Evolutionary conservation across 202 grass and related monocot genomes (phyloP), one percentile per base, ranked within the genome.

Genomic region (Bolboschoenoplectus hybrid): DNA sequence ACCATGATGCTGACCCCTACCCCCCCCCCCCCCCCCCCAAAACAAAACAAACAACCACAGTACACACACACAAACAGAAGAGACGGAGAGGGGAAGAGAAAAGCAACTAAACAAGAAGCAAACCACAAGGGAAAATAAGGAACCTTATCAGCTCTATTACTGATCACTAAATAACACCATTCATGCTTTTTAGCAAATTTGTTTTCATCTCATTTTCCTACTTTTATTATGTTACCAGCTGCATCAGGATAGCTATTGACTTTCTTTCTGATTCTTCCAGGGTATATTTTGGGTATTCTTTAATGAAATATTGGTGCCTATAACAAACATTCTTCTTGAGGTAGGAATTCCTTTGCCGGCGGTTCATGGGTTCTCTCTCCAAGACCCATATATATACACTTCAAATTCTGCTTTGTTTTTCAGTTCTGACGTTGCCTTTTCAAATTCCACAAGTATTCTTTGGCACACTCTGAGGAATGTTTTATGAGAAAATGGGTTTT

Each of bases 271-370:
- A 56, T 86, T 2, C 44, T 86, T 92, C 60, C 93, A 98, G 96
- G 96, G 91, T 35, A 87, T 96, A 79, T 89, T 98, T 61, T 88
- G 91, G 32, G 88, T 92, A 88, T 85, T 98, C 71, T 86, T 98
- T 85, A 91, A 96, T 89, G 95, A 90, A 0, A 87, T 92, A 36
- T 91, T 89, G 62, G 86, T 94, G 86, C 96, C 96, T 9, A 92
- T 92, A 76, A 51, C 93, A 57, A 98, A 98, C 81, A 86, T 88
- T 9, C 82, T 86, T 44, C 89, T 98, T 65, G 87, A 89, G 56
- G 73, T 84, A 41, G 96, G 96, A 56, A 91, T 91, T 40, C 43
- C 89, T 76, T 73, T 98, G 60, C 96, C 93, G 7, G 87, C 91
- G 7, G 50, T 96, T 9, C 82, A 89, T 58, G 93, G 89, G 63